These are phyloP conservation scores for Teunomyces tritomae DNA, from an alignment of 805 yeast species.

Conservation along the genomic window DNA sequence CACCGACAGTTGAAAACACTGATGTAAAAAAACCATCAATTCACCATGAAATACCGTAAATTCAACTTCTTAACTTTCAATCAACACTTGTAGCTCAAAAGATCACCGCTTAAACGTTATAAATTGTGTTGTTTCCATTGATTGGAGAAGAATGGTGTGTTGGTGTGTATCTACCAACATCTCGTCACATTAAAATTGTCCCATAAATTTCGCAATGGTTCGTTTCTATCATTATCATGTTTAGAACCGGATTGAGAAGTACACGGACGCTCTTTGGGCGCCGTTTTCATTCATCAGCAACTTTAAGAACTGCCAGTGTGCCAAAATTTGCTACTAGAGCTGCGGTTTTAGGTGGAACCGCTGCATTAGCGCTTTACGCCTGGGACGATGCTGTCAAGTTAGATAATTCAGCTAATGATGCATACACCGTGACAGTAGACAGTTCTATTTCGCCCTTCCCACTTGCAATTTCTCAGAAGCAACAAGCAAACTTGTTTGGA, in stretches of 20 bases:
- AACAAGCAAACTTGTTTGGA: constrained; percentile 20
- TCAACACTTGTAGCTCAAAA: too few relatives aligned
- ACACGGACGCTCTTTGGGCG: background rate
- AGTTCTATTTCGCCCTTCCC: constrained; percentile 52
- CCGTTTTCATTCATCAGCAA: background rate
- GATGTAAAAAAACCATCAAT: too few relatives aligned
- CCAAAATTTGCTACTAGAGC: background rate
- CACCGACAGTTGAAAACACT: too few relatives aligned
- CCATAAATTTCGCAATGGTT: background rate
- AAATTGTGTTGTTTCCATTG: too few relatives aligned
- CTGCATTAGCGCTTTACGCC: background rate
- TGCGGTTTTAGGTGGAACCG: constrained; percentile 2
- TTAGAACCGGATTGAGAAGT: constrained; percentile 5
- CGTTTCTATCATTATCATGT: background rate
- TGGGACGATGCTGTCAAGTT: background rate
- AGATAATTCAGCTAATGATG: constrained; percentile 9
- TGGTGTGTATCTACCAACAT: too few relatives aligned
- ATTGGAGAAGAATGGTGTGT: too few relatives aligned
- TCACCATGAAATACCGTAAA: too few relatives aligned
- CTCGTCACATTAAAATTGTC: background rate
- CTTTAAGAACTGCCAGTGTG: background rate
- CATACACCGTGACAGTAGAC: constrained; percentile 44
- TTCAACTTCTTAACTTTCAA: too few relatives aligned
- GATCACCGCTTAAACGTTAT: too few relatives aligned
- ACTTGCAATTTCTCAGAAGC: constrained; percentile 2